Evolutionary conservation across 345 rosid genomes (phyloP).

Genomic region (Salix purpurea): DNA sequence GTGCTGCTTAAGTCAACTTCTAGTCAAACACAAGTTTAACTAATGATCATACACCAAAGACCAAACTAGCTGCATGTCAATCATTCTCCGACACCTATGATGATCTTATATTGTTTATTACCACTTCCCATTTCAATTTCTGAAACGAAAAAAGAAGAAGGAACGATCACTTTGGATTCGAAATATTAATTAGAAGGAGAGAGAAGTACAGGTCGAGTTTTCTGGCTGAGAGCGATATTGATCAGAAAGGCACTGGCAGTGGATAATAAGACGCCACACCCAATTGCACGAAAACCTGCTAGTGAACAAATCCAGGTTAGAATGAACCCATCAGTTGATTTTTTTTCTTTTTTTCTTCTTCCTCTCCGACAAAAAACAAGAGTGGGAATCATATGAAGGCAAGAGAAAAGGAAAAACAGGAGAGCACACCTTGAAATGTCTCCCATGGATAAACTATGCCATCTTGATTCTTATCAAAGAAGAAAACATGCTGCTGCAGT

Average conservation of each 20-base stretch:
- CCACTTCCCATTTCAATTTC: neutral
- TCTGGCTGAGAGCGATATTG: slow-evolving; percentile 43
- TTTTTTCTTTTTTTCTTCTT: too few relatives aligned
- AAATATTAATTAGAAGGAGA: neutral
- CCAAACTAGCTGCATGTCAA: neutral
- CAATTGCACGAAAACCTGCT: slow-evolving; percentile 61
- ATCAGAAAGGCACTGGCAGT: slow-evolving; percentile 32
- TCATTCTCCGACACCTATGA: neutral
- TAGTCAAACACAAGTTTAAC: neutral
- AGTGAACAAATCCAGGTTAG: neutral
- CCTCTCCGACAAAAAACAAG: neutral
- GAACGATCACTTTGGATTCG: neutral
- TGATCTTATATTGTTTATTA: neutral
- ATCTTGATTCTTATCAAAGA: slow-evolving; percentile 74
- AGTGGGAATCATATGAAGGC: neutral
- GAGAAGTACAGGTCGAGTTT: slow-evolving; percentile 53
- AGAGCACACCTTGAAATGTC: slow-evolving; percentile 50
- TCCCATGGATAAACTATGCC: slow-evolving; percentile 79
- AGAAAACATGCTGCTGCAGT: slow-evolving; percentile 73
- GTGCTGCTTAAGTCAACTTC: neutral
- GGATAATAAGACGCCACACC: slow-evolving; percentile 41
- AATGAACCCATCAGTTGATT: neutral
- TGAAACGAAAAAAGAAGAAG: neutral
- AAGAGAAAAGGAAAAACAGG: neutral
- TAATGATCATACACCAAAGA: too few relatives aligned